Base-by-base conservation (phyloP, 2,329 filamentous ascomycete species). In the Atkinsonella hypoxylon region DNA sequence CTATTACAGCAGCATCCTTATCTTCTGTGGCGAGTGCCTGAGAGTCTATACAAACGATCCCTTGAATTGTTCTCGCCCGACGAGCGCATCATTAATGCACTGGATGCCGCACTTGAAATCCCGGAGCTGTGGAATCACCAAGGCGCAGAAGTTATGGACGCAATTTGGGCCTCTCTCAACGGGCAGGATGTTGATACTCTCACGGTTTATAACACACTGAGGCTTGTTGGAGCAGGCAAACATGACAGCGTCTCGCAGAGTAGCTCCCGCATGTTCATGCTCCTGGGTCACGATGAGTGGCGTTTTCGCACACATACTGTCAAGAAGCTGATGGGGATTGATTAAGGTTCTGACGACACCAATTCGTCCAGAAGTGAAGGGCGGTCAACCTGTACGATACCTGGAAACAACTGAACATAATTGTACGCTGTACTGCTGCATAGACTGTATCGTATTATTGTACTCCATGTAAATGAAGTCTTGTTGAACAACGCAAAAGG, bases 261-360 rank as follows among this genome's bases (percentile, higher is more conserved):
- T 58, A 56, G 62, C 52, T 43, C 61, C 30, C 49, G 55, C 10
- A 57, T 70, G 50, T 60, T 70, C 32, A 53, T 54, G 17, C 54
- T 69, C n/a, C 52, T 70, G 1, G 67, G 67, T 4, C 58, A 60
- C 36, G 58, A 67, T 1, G 68, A 70, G 53, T 67, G 65, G 65
- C 53, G 47, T 8, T 41, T 53, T 43, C 61, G 67, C 4, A 54
- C 63, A 3, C 48, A 47, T 7, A 46, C 58, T 20, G 59, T 67
- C 2, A 55, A 53, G 9, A 48, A 36, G 2, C 36, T 64, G 20
- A 38, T 50, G 4, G 17, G 31, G 41, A 22, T 10, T 8, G 41
- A 12, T 63, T 34, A 18, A 36, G 13, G 26, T 4, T 26, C 26
- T 26, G 8, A 26, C 8, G 26, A 26, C 26, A 26, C 1, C 26